A percentile compares a stretch with the other conserved stretches of the same genome.
These are phyloP conservation scores for Strigomonas oncopelti DNA, from an alignment of 208 protist genomes.

Conservation along the genomic window DNA sequence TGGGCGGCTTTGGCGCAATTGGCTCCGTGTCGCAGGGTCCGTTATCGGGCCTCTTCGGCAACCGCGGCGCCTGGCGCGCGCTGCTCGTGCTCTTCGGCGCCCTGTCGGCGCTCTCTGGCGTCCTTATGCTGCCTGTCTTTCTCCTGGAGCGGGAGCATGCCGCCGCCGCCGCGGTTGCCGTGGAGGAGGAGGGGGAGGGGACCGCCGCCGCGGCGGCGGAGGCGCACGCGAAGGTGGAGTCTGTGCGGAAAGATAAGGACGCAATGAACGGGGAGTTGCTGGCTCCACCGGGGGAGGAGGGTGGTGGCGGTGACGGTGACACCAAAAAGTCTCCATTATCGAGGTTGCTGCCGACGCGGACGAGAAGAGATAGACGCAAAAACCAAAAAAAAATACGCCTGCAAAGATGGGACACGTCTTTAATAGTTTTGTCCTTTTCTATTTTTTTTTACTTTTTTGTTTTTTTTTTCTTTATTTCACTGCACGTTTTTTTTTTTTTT, in stretches of 20 bases:
- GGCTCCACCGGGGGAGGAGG: too few species aligned
- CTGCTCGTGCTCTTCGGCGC: constrained; percentile 26
- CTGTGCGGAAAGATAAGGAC: too few species aligned
- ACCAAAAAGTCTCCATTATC: too few species aligned
- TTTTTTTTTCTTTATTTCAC: constrained; percentile 2
- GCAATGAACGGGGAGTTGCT: too few species aligned
- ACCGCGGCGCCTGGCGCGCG: constrained; percentile 23
- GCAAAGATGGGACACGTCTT: too few species aligned
- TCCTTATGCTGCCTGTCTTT: constrained; percentile 9
- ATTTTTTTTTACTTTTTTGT: constrained; percentile 5
- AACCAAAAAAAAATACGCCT: too few species aligned
- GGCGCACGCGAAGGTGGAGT: neutral
- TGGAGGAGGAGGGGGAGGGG: neutral
- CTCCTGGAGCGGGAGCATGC: neutral
- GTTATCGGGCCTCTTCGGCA: constrained; percentile 21
- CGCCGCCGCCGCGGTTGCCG: too few species aligned
- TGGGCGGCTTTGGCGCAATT: constrained; percentile 36
- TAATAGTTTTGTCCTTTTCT: constrained; percentile 1
- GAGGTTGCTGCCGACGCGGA: neutral
- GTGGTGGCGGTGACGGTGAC: too few species aligned
- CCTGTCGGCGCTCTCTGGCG: constrained; percentile 17
- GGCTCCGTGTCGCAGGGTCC: constrained; percentile 34
- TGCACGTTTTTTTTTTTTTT: constrained; percentile 3
- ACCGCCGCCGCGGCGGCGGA: neutral
- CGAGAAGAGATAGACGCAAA: too few species aligned